Percentiles rank a stretch among this genome's conserved stretches.
These are phyloP conservation scores for Gracilaria gracilis DNA, from an alignment of 23 red algal species.

Conservation along the genomic window DNA sequence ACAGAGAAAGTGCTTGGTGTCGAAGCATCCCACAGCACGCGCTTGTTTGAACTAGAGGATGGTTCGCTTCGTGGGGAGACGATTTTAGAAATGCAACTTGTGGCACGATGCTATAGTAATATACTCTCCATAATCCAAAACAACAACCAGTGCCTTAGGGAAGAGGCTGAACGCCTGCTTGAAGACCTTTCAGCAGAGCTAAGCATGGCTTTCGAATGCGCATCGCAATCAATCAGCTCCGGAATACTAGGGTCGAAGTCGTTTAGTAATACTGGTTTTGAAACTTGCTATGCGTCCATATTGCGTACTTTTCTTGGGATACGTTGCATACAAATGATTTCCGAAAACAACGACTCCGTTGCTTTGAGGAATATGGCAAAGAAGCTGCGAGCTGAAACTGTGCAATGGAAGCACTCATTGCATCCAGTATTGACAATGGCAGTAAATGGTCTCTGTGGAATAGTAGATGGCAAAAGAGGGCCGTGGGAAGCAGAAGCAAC, in stretches of 20 bases:
- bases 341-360: neutral
- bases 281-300: slow-evolving; percentile 34
- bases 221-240: neutral
- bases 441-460: slow-evolving; percentile 17
- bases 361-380: neutral
- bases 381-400: neutral
- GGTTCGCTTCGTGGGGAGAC: neutral
- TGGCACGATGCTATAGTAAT: slow-evolving; percentile 42
- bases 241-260: slow-evolving; percentile 14
- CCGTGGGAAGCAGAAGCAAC: slow-evolving; percentile 11
- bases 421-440: slow-evolving; percentile 31
- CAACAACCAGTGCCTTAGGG: neutral
- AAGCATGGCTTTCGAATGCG: neutral
- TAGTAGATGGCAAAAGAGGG: neutral
- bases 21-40: neutral
- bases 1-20: neutral
- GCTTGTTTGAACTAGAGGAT: slow-evolving; percentile 44
- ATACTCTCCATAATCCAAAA: neutral
- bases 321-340: neutral
- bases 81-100: slow-evolving; percentile 42
- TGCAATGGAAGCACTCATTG: neutral
- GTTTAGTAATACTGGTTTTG: slow-evolving; percentile 39
- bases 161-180: neutral
- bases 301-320: slow-evolving; percentile 43
- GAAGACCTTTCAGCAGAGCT: neutral